These are phyloP conservation scores for Starmerella riodocensis DNA, from an alignment of 805 yeast species.

Conservation along the genomic window DNA sequence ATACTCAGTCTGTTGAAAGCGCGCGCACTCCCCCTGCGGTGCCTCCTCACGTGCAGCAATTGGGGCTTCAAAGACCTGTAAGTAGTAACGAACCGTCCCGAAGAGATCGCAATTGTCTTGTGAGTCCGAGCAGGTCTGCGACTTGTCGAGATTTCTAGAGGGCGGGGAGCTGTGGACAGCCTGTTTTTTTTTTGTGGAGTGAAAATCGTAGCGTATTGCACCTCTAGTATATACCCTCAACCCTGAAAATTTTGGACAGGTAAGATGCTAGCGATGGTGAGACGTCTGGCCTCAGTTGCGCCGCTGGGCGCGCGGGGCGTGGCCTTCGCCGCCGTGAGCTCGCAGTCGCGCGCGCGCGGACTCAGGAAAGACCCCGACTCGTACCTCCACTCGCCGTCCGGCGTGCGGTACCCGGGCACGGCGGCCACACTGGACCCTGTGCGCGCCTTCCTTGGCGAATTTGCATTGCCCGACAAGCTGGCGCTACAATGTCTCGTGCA, in stretches of 20 bases:
- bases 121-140: too few relatives aligned
- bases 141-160: too few relatives aligned
- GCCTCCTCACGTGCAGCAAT: too few relatives aligned
- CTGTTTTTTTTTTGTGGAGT: too few relatives aligned
- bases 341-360: slow-evolving; percentile 14
- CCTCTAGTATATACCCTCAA: background rate
- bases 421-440: slow-evolving; percentile 38
- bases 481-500: slow-evolving; percentile 77
- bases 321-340: slow-evolving; percentile 3
- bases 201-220: too few relatives aligned
- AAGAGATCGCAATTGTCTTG: too few relatives aligned
- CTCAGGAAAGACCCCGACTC: slow-evolving; percentile 18
- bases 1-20: too few relatives aligned
- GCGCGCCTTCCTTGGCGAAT: slow-evolving; percentile 39
- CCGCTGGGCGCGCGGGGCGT: slow-evolving; percentile 7
- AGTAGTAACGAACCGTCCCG: too few relatives aligned
- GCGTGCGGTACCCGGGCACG: slow-evolving; percentile 41
- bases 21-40: too few relatives aligned
- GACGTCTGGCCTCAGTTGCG: slow-evolving; percentile 1
- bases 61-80: too few relatives aligned
- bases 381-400: slow-evolving; percentile 35
- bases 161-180: too few relatives aligned
- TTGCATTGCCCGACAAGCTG: slow-evolving; percentile 44
- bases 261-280: slow-evolving; percentile 5
- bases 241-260: slow-evolving; percentile 14